phyloP scores from a whole-genome alignment of 2,329 filamentous ascomycete genomes.

The Hirsutella minnesotensis region DNA sequence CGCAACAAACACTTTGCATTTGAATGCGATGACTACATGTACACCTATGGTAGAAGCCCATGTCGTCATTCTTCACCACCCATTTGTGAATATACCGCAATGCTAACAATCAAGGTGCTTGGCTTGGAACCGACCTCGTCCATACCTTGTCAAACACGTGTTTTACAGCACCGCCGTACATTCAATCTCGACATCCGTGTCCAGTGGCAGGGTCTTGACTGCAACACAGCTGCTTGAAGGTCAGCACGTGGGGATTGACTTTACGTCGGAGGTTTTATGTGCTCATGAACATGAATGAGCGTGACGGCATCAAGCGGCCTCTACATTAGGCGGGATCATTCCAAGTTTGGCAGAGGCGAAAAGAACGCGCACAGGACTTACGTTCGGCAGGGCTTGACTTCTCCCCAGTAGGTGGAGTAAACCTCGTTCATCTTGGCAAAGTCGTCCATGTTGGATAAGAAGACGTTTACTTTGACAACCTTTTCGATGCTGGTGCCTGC shows the following conservation, averaged over 20 bases:
- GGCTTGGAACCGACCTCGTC: too few species aligned
- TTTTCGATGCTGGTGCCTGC: slow-evolving; percentile 53
- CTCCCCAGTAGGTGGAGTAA: slow-evolving; percentile 57
- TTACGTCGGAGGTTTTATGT: too few species aligned
- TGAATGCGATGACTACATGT: too few species aligned
- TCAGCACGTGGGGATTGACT: neutral
- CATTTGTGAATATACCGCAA: neutral
- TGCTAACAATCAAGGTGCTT: neutral
- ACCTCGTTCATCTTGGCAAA: slow-evolving; percentile 66
- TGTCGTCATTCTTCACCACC: too few species aligned
- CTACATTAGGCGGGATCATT: too few species aligned
- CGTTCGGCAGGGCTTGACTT: slow-evolving; percentile 33
- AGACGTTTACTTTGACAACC: slow-evolving; percentile 64
- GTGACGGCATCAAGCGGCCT: too few species aligned
- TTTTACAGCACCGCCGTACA: slow-evolving; percentile 15
- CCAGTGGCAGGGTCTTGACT: slow-evolving; percentile 20
- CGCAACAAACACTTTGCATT: too few species aligned
- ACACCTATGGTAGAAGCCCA: too few species aligned
- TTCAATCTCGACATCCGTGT: slow-evolving; percentile 22
- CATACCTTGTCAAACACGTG: neutral
- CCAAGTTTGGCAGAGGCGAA: too few species aligned
- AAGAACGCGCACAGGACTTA: slow-evolving; percentile 11
- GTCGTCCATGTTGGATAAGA: slow-evolving; percentile 61
- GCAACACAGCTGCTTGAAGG: slow-evolving; percentile 23
- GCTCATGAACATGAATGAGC: too few species aligned